Evolutionary conservation across 768 basidiomycete genomes (phyloP).

Genomic region (Tylopilus sp.): DNA sequence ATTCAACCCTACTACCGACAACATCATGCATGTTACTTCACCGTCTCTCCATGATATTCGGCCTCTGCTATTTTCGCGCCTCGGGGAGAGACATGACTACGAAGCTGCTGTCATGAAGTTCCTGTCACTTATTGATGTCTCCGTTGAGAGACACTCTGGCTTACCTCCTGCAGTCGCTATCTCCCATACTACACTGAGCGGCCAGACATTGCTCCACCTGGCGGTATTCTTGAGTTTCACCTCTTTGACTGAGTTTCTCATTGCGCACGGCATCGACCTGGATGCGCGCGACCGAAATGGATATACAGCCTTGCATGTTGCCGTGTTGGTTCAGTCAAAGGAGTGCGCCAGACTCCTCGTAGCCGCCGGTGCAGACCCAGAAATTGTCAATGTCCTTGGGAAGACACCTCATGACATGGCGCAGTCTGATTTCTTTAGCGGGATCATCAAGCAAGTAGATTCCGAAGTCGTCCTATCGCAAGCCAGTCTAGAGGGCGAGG

Average conservation of each 20-base stretch:
- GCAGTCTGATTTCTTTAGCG: slow-evolving; percentile 44
- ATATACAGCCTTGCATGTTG: slow-evolving; percentile 86
- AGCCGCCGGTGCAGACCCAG: slow-evolving; percentile 75
- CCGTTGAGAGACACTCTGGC: slow-evolving; percentile 41
- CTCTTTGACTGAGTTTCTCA: slow-evolving; percentile 65
- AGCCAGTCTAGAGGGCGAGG: slow-evolving; percentile 34
- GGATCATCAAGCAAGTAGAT: slow-evolving; percentile 19
- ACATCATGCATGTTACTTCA: slow-evolving; percentile 54
- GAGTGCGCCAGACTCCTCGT: slow-evolving; percentile 66
- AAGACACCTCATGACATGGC: slow-evolving; percentile 65
- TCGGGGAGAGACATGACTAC: slow-evolving; percentile 58
- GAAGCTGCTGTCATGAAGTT: slow-evolving; percentile 78
- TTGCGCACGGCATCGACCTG: slow-evolving; percentile 69
- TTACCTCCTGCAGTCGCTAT: slow-evolving; percentile 53
- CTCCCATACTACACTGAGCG: slow-evolving; percentile 64
- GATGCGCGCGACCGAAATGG: slow-evolving; percentile 89
- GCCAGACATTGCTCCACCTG: slow-evolving; percentile 89
- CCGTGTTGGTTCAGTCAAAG: slow-evolving; percentile 61
- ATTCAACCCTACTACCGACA: slow-evolving; percentile 32
- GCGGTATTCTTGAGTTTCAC: slow-evolving; percentile 77
- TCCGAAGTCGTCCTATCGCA: slow-evolving; percentile 25
- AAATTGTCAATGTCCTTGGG: slow-evolving; percentile 70
- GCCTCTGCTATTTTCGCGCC: slow-evolving; percentile 52
- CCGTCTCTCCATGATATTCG: slow-evolving; percentile 50
- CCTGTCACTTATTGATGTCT: slow-evolving; percentile 71